Percentiles rank a stretch among this genome's conserved stretches.
Conservation (phyloP, 73 alveolate species). For the Urostyla sp. region DNA sequence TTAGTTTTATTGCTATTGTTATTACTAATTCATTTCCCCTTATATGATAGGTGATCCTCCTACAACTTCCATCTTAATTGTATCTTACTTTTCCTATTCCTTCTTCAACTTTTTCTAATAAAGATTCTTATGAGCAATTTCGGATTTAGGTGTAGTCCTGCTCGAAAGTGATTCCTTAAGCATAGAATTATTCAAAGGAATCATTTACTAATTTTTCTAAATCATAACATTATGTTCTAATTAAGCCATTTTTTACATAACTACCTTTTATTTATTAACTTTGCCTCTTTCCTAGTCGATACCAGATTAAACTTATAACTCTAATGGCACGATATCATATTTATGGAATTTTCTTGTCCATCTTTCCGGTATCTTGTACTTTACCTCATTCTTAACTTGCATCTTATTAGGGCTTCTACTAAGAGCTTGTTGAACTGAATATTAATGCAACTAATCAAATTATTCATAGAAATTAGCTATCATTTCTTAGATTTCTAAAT, state of each 20-base stretch:
- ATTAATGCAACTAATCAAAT: slow-evolving; percentile 50
- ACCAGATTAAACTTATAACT: slow-evolving; percentile 20
- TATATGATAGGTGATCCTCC: too few relatives aligned
- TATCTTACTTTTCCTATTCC: not conserved
- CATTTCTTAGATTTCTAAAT: slow-evolving; percentile 46
- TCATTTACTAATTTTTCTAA: not conserved
- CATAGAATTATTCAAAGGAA: slow-evolving; percentile 64
- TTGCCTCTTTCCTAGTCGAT: slow-evolving; percentile 58
- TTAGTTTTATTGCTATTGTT: too few relatives aligned
- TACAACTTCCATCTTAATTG: too few relatives aligned
- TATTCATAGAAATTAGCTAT: slow-evolving; percentile 48
- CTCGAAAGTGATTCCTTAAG: slow-evolving; percentile 61
- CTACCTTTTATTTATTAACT: slow-evolving; percentile 48
- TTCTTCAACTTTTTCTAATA: not conserved
- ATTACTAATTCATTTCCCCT: too few relatives aligned
- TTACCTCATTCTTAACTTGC: slow-evolving; percentile 52
- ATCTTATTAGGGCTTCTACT: slow-evolving; percentile 63
- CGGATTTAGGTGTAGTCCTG: slow-evolving; percentile 45
- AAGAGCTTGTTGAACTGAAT: slow-evolving; percentile 12
- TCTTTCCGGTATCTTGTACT: slow-evolving; percentile 67
- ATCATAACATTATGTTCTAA: not conserved
- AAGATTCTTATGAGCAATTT: not conserved
- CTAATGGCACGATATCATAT: slow-evolving; percentile 64
- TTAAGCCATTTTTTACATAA: not conserved
- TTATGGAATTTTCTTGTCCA: slow-evolving; percentile 69